These are phyloP conservation scores for Floccularia luteovirens DNA, from an alignment of 768 basidiomycete genomes.

Conservation along the genomic window DNA sequence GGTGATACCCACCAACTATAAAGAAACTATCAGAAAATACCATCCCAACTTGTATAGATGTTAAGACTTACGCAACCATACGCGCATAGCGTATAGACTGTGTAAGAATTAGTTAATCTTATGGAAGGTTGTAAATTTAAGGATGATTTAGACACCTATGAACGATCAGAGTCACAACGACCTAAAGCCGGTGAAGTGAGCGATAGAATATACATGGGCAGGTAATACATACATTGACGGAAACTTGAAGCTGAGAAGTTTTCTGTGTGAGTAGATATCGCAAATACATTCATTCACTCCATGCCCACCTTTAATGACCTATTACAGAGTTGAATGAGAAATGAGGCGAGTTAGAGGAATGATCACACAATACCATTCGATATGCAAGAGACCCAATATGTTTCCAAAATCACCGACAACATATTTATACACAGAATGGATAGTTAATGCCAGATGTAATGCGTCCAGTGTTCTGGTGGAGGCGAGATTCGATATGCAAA, in stretches of 20 bases:
- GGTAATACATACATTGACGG: conserved; percentile 26
- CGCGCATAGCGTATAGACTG: conserved; percentile 36
- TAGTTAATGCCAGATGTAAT: conserved; percentile 22
- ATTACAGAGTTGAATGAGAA: neutral
- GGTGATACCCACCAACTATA: conserved; percentile 28
- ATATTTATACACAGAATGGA: conserved; percentile 28
- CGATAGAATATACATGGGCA: neutral
- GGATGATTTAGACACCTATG: conserved; percentile 30
- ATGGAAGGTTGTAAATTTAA: neutral
- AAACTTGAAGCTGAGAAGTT: conserved; percentile 26
- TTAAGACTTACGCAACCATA: conserved; percentile 35
- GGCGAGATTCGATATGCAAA: too few relatives aligned
- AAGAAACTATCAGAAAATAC: neutral
- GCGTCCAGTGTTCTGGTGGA: conserved; percentile 23
- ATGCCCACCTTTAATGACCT: conserved; percentile 18
- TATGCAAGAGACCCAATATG: conserved; percentile 11
- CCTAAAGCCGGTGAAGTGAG: conserved; percentile 12
- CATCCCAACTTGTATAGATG: neutral
- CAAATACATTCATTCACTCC: neutral
- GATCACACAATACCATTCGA: conserved; percentile 20
- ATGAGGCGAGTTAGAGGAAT: neutral
- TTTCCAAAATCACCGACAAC: conserved; percentile 27
- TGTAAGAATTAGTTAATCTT: neutral
- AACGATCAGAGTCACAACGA: conserved; percentile 34
- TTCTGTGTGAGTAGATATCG: too few relatives aligned